Evolutionary conservation across 2,329 filamentous ascomycete species (phyloP), one percentile per base, ranked within the genome.

Genomic region (Pestalotiopsis fici): DNA sequence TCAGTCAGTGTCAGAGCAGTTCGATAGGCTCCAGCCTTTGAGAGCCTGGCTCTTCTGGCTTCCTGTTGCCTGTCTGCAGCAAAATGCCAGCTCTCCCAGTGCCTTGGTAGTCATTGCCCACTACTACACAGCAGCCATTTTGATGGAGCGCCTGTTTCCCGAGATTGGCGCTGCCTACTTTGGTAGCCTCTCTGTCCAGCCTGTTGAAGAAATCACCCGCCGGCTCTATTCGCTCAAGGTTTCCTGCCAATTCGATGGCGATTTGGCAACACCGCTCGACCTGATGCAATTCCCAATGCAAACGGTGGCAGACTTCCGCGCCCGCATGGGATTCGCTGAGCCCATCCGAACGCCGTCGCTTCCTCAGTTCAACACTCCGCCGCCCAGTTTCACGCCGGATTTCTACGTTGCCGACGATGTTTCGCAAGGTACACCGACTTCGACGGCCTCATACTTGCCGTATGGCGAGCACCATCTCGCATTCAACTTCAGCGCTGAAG

Each of bases 11-110:
- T 91, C 93, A 70, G 90, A 97, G 76, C 93, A 97, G 76, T 98
- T 98, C 77, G 92, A 94, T 75, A 92, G 95, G 71, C 88, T 98
- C 12, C 95, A 97, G 71, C 91, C 93, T 11, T 87, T 99, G 68
- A 88, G 95, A 66, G 93, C 93, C 73, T 98, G 95, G 94, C 88
- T 98, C 18, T 97, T 98, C 81, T 98, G 95, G 94, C 89, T 97
- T 66, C 96, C 96, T 0, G 90, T 97, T 39, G 90, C 90, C 71
- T 91, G 95, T 73, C 86, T 98, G 28, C 91, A 95, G 77, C 89
- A 90, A 71, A 92, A 91, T 59, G 89, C 91, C 63, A 88, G 89
- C 43, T 94, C 95, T 71, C 87, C 93, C 27, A 93, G 89, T 68
- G 91, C 94, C 1, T 85, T 98, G 71, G 86, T 97, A 64, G 90